A percentile compares a stretch with the other conserved stretches of the same genome.
These are phyloP conservation scores for Colletotrichum coccodes DNA, from an alignment of 2,329 filamentous ascomycete species.

Conservation along the genomic window DNA sequence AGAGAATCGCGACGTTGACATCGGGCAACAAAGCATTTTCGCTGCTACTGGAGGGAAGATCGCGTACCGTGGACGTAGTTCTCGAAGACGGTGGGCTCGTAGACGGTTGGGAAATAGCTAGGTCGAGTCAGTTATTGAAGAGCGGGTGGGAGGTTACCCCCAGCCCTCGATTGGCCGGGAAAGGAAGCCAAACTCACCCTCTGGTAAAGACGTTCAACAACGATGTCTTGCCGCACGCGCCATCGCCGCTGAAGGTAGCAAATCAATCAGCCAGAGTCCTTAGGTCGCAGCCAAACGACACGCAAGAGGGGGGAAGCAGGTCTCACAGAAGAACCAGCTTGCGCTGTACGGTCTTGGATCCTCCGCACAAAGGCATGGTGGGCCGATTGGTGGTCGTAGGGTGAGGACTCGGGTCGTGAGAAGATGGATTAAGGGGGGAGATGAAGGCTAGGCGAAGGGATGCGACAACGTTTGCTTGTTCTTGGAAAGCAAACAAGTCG, in stretches of 20 bases:
- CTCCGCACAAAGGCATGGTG: conserved; percentile 63
- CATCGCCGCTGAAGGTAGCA: conserved; percentile 76
- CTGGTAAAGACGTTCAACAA: conserved; percentile 97
- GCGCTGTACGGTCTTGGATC: conserved; percentile 88
- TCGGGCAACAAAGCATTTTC: background rate
- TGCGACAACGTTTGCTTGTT: conserved; percentile 1
- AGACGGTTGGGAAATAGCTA: conserved; percentile 97
- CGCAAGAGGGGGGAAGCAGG: conserved; percentile 35
- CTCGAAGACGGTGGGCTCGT: conserved; percentile 98
- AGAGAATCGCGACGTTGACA: background rate
- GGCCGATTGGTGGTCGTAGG: background rate
- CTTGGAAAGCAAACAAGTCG: conserved; percentile 2
- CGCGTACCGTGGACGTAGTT: conserved; percentile 95
- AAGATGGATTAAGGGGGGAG: background rate
- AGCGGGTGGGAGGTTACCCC: background rate
- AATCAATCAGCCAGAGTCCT: conserved; percentile 24
- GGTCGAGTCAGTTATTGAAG: conserved; percentile 12
- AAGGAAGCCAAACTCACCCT: conserved; percentile 71
- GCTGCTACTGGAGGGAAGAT: background rate
- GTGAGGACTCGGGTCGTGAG: background rate
- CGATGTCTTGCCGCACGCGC: conserved; percentile 97
- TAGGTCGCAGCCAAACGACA: conserved; percentile 1
- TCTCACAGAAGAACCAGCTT: conserved; percentile 94
- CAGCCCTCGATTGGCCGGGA: background rate
- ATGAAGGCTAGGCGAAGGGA: conserved; percentile 1